phyloP scores from a whole-genome alignment of 2,329 filamentous ascomycete genomes.

The Scedosporium boydii region DNA sequence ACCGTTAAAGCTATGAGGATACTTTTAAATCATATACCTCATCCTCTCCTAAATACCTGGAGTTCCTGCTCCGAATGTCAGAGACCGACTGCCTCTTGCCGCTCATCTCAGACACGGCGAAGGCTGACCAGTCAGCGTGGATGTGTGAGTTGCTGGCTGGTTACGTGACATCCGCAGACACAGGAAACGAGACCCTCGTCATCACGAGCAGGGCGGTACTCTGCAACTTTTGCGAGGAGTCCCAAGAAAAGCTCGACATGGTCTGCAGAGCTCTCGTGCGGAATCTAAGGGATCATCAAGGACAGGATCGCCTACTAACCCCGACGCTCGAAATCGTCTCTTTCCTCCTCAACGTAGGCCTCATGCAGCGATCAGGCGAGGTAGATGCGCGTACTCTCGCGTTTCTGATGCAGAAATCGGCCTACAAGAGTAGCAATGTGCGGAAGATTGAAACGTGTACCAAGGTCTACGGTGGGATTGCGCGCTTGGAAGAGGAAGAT shows the following conservation, averaged over 20 bases:
- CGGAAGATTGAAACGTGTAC: slow-evolving; percentile 73
- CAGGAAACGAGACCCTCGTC: slow-evolving; percentile 67
- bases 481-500: slow-evolving; percentile 21
- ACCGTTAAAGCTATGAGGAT: slow-evolving; percentile 20
- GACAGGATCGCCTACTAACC: slow-evolving; percentile 61
- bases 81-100: slow-evolving; percentile 24
- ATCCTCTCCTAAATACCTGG: slow-evolving; percentile 53
- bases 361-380: slow-evolving; percentile 30
- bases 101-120: slow-evolving; percentile 24
- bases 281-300: slow-evolving; percentile 43
- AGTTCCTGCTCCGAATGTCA: slow-evolving; percentile 39
- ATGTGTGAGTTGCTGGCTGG: slow-evolving; percentile 52
- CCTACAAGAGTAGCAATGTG: slow-evolving; percentile 76
- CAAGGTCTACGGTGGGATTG: slow-evolving; percentile 67
- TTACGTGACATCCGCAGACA: slow-evolving; percentile 63
- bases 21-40: slow-evolving; percentile 32
- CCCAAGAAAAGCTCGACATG: slow-evolving; percentile 27
- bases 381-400: slow-evolving; percentile 51
- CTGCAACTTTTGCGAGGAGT: slow-evolving; percentile 38
- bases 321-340: slow-evolving; percentile 68
- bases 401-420: slow-evolving; percentile 62
- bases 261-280: slow-evolving; percentile 41
- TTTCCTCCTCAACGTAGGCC: slow-evolving; percentile 61
- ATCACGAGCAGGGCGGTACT: slow-evolving; percentile 60
- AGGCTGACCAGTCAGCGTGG: slow-evolving; percentile 25